Conservation (phyloP, 306 rosid species). For the Acacia acuminata region DNA sequence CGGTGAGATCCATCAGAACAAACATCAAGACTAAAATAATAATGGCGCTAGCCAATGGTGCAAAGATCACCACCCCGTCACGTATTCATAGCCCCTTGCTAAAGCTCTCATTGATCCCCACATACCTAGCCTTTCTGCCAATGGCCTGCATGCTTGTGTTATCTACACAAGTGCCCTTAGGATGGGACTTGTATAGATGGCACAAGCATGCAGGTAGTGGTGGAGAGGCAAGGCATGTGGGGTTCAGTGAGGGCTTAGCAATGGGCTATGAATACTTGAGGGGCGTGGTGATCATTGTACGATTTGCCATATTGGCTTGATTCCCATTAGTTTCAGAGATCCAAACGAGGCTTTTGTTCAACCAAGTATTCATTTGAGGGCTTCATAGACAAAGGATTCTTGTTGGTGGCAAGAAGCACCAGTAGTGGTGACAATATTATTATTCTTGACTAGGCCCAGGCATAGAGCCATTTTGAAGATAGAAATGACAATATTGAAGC, state of each 20-base stretch:
- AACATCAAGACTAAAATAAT: too few species aligned
- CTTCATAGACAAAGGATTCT: constrained; percentile 94
- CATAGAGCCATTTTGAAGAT: neutral
- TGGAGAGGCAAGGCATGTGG: constrained; percentile 88
- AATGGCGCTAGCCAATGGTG: too few species aligned
- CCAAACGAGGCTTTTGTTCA: constrained; percentile 89
- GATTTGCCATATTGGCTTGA: constrained; percentile 88
- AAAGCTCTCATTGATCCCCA: too few species aligned
- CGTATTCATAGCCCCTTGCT: too few species aligned
- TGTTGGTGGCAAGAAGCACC: constrained; percentile 91
- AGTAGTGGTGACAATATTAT: constrained; percentile 27
- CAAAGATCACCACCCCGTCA: too few species aligned
- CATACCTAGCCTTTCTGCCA: too few species aligned
- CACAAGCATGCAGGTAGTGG: constrained; percentile 69
- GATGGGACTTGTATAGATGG: constrained; percentile 89
- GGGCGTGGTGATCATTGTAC: constrained; percentile 77
- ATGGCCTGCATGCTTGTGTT: too few species aligned
- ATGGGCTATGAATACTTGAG: constrained; percentile 88
- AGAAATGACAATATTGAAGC: neutral
- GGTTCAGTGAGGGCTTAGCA: constrained; percentile 82
- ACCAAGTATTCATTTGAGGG: constrained; percentile 95
- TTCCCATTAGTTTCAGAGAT: constrained; percentile 95
- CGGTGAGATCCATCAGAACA: too few species aligned
- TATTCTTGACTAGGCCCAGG: neutral
- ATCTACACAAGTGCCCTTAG: neutral